Conservation (phyloP, 2,329 filamentous ascomycete species). For the Claviceps maximensis region DNA sequence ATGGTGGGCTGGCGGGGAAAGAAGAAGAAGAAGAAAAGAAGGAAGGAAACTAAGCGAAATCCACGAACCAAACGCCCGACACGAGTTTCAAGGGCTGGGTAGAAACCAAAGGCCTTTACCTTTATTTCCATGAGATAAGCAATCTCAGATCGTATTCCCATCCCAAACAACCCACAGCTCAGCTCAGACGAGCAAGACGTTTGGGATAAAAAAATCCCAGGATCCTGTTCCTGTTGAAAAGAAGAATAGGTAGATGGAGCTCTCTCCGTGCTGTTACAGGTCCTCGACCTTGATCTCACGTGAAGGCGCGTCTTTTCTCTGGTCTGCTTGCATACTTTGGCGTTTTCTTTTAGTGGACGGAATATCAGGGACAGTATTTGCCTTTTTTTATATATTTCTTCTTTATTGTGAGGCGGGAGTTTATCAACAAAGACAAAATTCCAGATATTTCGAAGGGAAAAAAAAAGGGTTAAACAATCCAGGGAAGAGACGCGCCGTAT, state of each 20-base stretch:
- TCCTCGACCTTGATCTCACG: neutral
- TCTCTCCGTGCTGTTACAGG: neutral
- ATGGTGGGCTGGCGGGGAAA: neutral
- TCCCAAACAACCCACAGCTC: neutral
- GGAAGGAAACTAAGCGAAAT: neutral
- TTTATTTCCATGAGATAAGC: neutral
- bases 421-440: neutral
- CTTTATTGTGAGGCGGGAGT: neutral
- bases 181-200: neutral
- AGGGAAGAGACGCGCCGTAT: neutral
- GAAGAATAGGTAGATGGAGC: neutral
- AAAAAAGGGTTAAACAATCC: neutral
- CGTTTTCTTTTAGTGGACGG: constrained; percentile 14
- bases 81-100: neutral
- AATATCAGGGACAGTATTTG: neutral
- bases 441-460: neutral
- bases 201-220: neutral
- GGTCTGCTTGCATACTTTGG: constrained; percentile 29
- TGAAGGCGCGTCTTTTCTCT: constrained; percentile 17
- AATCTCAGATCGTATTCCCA: neutral
- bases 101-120: neutral
- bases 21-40: neutral
- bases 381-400: no score
- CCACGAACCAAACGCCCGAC: neutral
- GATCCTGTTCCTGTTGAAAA: neutral